Percentiles rank a stretch among this genome's conserved stretches.
Evolutionary conservation across 2,329 filamentous ascomycete genomes (phyloP).

Genomic region (Talaromyces pinophilus): DNA sequence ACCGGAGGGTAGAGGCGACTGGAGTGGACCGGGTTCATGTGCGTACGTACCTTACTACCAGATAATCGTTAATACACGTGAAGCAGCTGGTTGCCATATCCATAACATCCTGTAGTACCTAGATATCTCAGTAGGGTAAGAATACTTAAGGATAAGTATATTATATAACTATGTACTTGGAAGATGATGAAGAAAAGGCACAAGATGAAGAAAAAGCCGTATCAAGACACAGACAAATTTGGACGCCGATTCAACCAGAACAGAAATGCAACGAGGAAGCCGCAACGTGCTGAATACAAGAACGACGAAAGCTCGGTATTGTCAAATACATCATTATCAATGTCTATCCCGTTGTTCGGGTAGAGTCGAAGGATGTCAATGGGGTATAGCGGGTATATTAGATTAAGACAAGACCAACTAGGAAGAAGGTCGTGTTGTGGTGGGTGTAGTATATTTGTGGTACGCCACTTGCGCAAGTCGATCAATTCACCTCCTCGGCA

Average conservation of each 20-base stretch:
- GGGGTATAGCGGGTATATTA: background rate
- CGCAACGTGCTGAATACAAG: background rate
- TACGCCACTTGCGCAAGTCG: background rate
- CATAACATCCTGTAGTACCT: background rate
- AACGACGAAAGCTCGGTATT: no score
- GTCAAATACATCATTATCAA: no score
- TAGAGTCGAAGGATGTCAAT: background rate
- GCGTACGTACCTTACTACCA: background rate
- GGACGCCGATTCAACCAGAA: conserved; percentile 1
- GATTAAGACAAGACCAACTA: background rate
- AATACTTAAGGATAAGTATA: background rate
- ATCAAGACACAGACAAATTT: background rate
- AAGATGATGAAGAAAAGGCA: background rate
- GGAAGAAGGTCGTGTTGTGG: background rate
- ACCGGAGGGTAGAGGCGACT: background rate
- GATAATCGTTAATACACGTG: conserved; percentile 2
- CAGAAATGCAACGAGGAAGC: conserved; percentile 8
- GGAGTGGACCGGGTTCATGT: background rate
- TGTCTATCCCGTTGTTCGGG: no score
- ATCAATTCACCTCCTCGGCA: conserved; percentile 13
- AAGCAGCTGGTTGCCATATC: background rate
- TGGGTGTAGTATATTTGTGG: background rate
- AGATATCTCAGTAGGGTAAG: background rate
- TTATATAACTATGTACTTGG: conserved; percentile 19
- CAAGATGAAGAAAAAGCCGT: background rate